Percentiles rank a stretch among this genome's conserved stretches.
Conservation (phyloP, 225 moss, liverwort and hornwort species). For the Asterella californica region DNA sequence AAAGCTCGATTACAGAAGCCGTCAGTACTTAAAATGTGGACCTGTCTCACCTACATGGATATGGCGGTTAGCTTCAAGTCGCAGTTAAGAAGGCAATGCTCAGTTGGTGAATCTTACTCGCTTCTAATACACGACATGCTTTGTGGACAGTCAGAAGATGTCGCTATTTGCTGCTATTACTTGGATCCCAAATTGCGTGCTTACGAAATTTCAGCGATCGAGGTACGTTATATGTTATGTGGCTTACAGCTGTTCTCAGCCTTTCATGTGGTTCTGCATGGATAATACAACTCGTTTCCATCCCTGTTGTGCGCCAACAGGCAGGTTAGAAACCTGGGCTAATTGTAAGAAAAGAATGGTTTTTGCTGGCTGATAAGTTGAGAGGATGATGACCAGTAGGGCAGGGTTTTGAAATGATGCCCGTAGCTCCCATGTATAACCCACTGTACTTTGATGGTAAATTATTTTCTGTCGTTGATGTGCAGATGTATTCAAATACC, state of each 20-base stretch:
- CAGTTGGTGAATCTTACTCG: neutral
- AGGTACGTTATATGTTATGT: conserved; percentile 12
- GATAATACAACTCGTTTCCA: neutral
- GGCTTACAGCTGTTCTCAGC: neutral
- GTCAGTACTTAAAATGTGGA: neutral
- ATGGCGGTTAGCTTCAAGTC: neutral
- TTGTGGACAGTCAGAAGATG: conserved; percentile 30
- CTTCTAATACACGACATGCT: neutral
- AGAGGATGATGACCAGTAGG: neutral
- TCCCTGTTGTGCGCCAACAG: neutral
- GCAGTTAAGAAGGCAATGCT: neutral
- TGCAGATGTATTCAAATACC: conserved; percentile 96
- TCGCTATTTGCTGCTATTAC: conserved; percentile 39
- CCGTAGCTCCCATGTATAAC: neutral
- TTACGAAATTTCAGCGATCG: conserved; percentile 33
- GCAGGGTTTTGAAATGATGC: neutral
- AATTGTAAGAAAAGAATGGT: no score
- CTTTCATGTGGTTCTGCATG: neutral
- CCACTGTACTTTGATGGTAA: neutral
- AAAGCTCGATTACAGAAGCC: neutral
- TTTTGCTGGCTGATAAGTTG: no score
- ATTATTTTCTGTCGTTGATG: neutral
- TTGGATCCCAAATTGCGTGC: conserved; percentile 34
- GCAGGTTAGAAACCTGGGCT: neutral
- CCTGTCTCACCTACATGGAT: neutral